Evolutionary conservation across 208 protist species (phyloP).

Genomic region (Blechomonas ayalai): DNA sequence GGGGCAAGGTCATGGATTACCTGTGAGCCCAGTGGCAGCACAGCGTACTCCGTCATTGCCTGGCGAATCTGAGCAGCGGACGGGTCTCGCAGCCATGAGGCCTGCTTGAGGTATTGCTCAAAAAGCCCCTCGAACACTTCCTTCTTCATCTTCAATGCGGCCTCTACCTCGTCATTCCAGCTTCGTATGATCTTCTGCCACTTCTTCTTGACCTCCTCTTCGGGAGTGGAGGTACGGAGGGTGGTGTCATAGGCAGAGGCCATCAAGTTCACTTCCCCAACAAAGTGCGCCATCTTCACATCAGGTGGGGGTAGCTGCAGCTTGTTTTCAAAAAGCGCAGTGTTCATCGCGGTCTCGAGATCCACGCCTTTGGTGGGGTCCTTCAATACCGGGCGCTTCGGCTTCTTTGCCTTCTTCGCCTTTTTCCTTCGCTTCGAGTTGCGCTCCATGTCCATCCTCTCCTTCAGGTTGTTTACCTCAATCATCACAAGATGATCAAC

Average conservation of each 20-base stretch:
- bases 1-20: conserved; percentile 84
- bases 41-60: conserved; percentile 64
- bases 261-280: conserved; percentile 59
- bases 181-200: conserved; percentile 75
- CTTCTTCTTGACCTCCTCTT: conserved; percentile 83
- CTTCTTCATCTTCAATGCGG: conserved; percentile 65
- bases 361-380: conserved; percentile 80
- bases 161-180: conserved; percentile 72
- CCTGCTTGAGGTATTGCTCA: conserved; percentile 43
- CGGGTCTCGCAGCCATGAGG: conserved; percentile 62
- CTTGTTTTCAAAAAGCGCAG: conserved; percentile 73
- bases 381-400: conserved; percentile 75
- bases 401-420: conserved; percentile 39
- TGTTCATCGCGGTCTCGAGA: conserved; percentile 78
- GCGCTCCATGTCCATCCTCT: conserved; percentile 65
- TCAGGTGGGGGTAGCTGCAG: conserved; percentile 56
- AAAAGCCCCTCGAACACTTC: conserved; percentile 74
- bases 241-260: conserved; percentile 41
- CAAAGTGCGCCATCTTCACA: conserved; percentile 46
- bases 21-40: conserved; percentile 89
- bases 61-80: conserved; percentile 76
- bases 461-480: conserved; percentile 90
- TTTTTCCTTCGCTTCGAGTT: conserved; percentile 41
- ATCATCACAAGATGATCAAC: conserved; percentile 90
- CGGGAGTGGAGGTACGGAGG: conserved; percentile 27